Percentiles rank a stretch among this genome's conserved stretches.
phyloP scores from a whole-genome alignment of 2,329 filamentous ascomycete genomes.

The Cryoendolithus antarcticus region DNA sequence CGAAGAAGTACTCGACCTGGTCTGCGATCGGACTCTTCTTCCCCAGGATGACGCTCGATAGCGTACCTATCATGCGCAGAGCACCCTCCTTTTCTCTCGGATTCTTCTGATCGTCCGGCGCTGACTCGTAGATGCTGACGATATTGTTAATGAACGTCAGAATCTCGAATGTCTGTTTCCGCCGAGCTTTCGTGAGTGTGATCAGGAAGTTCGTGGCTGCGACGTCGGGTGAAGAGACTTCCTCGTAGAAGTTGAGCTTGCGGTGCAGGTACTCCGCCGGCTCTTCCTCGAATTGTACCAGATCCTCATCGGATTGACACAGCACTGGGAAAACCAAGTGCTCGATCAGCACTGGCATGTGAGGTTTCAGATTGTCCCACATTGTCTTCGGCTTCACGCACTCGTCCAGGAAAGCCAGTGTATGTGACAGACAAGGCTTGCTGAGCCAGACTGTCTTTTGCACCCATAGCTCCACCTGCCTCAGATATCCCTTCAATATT shows the following conservation, averaged over 20 bases:
- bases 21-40: slow-evolving; percentile 98
- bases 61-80: slow-evolving; percentile 88
- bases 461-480: slow-evolving; percentile 96
- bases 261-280: slow-evolving; percentile 94
- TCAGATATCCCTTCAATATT: slow-evolving; percentile 87
- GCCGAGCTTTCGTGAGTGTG: slow-evolving; percentile 81
- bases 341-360: slow-evolving; percentile 83
- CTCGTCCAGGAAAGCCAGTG: slow-evolving; percentile 88
- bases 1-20: slow-evolving; percentile 96
- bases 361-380: slow-evolving; percentile 87
- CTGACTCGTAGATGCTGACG: slow-evolving; percentile 81
- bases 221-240: slow-evolving; percentile 87
- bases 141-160: slow-evolving; percentile 90
- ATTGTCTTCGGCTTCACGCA: slow-evolving; percentile 95
- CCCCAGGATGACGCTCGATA: slow-evolving; percentile 84
- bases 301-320: slow-evolving; percentile 81
- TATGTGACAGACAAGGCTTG: slow-evolving; percentile 86
- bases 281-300: slow-evolving; percentile 87
- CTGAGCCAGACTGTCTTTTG: slow-evolving; percentile 89
- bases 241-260: slow-evolving; percentile 96
- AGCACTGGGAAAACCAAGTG: slow-evolving; percentile 93
- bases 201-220: slow-evolving; percentile 94
- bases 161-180: slow-evolving; percentile 92
- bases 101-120: slow-evolving; percentile 79
- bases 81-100: slow-evolving; percentile 94